Conservation (phyloP, 2,329 filamentous ascomycete genomes). For the Pseudophaeomoniella oleicola region DNA sequence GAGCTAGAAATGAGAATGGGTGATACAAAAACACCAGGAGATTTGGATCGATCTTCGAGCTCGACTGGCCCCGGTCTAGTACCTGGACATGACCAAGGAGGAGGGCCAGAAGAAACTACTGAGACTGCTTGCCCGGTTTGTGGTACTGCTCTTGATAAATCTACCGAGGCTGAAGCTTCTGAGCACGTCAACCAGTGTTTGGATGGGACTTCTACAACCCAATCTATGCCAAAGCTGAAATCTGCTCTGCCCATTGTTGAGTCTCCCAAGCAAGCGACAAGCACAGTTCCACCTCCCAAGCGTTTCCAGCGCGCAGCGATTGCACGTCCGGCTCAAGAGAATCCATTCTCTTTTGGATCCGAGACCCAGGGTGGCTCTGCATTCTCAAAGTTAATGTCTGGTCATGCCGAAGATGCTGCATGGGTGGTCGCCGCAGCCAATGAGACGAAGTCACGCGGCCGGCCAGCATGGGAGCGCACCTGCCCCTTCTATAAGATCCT, state of each 20-base stretch:
- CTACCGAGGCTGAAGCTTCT: conserved; percentile 48
- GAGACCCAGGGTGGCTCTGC: conserved; percentile 44
- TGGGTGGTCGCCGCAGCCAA: conserved; percentile 78
- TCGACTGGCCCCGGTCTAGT: too few relatives aligned
- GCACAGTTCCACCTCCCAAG: conserved; percentile 23
- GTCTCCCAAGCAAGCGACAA: conserved; percentile 8
- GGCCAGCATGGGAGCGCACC: conserved; percentile 72
- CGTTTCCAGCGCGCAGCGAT: conserved; percentile 54
- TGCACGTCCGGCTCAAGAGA: conserved; percentile 65
- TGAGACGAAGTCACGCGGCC: conserved; percentile 64
- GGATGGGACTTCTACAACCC: conserved; percentile 59
- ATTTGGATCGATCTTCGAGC: too few relatives aligned
- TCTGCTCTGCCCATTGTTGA: conserved; percentile 6
- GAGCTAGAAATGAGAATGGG: conserved; percentile 8
- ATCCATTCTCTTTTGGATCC: conserved; percentile 50
- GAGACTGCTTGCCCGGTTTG: conserved; percentile 61
- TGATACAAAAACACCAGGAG: background rate
- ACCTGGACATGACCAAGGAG: conserved; percentile 3
- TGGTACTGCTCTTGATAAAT: conserved; percentile 43
- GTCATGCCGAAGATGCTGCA: conserved; percentile 75
- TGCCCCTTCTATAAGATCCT: conserved; percentile 99
- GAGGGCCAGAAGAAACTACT: conserved; percentile 11
- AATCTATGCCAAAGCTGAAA: conserved; percentile 24
- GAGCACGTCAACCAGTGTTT: conserved; percentile 87
- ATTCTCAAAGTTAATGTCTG: conserved; percentile 86